Conservation (phyloP, 257 asterid genomes). For the Ligustrum vulgare region DNA sequence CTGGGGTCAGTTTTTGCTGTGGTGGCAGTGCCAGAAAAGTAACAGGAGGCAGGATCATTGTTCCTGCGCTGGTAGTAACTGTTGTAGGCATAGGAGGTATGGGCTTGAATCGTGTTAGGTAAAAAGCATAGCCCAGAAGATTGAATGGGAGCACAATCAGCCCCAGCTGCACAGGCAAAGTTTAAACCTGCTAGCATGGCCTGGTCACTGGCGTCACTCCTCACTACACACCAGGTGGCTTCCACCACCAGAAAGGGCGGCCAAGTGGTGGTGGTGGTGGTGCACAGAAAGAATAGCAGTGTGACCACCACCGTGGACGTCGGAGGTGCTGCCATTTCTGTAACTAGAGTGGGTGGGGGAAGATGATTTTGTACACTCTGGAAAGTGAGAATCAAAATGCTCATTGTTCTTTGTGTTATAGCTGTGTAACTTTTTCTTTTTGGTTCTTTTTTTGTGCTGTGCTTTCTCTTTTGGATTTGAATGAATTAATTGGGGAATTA, state of each 20-base stretch:
- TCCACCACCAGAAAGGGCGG: neutral
- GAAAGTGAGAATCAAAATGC: neutral
- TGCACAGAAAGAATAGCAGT: neutral
- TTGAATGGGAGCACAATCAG: slow-evolving; percentile 37
- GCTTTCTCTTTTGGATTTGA: neutral
- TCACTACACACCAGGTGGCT: slow-evolving; percentile 48
- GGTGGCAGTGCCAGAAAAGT: slow-evolving; percentile 43
- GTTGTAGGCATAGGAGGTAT: slow-evolving; percentile 47
- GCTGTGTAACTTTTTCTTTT: neutral
- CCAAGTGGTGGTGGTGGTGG: neutral
- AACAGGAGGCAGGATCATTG: slow-evolving; percentile 45
- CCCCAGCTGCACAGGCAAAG: slow-evolving; percentile 44
- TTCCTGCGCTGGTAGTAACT: slow-evolving; percentile 38
- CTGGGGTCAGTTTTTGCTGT: slow-evolving; percentile 55
- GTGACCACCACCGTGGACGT: neutral
- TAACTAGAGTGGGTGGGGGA: neutral
- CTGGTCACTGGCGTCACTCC: slow-evolving; percentile 42
- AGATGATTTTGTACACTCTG: neutral
- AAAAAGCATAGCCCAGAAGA: slow-evolving; percentile 41
- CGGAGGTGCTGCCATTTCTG: neutral
- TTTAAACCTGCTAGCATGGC: slow-evolving; percentile 36
- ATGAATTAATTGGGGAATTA: neutral
- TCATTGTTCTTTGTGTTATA: neutral
- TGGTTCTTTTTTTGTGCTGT: neutral
- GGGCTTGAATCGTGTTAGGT: slow-evolving; percentile 44